Conservation (phyloP, 1,284 basidiomycete genomes). For the Lentinula novae-zelandiae region DNA sequence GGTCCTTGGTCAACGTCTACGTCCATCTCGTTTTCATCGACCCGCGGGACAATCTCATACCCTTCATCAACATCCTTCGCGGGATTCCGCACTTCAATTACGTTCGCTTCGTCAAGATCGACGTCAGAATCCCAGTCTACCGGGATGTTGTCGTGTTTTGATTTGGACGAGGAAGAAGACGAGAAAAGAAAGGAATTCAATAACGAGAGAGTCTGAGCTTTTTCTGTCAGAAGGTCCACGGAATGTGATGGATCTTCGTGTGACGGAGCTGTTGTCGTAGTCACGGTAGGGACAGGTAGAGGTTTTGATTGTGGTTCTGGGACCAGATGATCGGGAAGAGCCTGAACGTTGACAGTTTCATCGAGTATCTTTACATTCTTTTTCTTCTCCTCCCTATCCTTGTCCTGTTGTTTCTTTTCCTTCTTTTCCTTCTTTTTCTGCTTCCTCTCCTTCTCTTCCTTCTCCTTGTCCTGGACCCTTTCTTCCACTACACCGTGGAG, state of each 20-base stretch:
- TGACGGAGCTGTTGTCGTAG: neutral
- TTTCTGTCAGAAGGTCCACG: constrained; percentile 1
- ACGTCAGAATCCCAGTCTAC: constrained; percentile 49
- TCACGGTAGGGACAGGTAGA: neutral
- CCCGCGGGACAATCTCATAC: constrained; percentile 39
- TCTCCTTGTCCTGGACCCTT: neutral
- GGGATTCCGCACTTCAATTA: constrained; percentile 5
- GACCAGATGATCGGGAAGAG: neutral
- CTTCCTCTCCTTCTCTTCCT: neutral
- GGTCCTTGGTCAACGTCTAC: constrained; percentile 17
- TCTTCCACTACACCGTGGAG: neutral
- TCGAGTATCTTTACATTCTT: neutral
- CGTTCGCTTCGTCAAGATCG: constrained; percentile 42
- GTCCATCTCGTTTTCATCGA: constrained; percentile 9
- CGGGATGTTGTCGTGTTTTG: constrained; percentile 45
- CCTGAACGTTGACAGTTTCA: neutral
- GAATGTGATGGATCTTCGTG: neutral
- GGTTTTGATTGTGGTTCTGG: neutral
- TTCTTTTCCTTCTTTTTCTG: neutral
- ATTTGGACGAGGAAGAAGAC: constrained; percentile 43
- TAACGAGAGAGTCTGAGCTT: constrained; percentile 9
- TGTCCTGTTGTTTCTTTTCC: neutral
- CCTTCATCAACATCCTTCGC: constrained; percentile 21
- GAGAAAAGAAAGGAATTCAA: constrained; percentile 34
- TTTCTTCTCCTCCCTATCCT: neutral